These are phyloP conservation scores for Nakazawaea holstii DNA, from an alignment of 805 yeast genomes.

Conservation along the genomic window DNA sequence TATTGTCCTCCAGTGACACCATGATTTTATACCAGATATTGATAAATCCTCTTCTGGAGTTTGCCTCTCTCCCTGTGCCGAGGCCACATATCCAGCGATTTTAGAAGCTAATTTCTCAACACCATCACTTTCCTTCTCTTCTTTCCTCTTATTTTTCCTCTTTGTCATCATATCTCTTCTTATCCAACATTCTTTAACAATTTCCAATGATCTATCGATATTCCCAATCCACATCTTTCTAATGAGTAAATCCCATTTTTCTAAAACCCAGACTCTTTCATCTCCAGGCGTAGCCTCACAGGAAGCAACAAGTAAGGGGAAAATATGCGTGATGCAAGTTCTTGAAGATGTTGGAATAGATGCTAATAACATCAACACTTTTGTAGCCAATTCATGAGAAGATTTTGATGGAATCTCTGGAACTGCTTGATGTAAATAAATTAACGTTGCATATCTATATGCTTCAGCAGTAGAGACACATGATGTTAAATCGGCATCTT, in stretches of 20 bases:
- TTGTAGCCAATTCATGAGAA: conserved; percentile 53
- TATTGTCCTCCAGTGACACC: conserved; percentile 62
- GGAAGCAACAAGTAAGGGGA: conserved; percentile 58
- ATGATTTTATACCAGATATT: conserved; percentile 39
- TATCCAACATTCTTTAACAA: conserved; percentile 68
- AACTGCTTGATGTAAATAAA: conserved; percentile 64
- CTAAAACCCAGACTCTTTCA: conserved; percentile 56
- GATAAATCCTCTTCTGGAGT: conserved; percentile 24
- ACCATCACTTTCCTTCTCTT: conserved; percentile 16
- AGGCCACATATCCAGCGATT: conserved; percentile 36
- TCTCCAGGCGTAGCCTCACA: conserved; percentile 58
- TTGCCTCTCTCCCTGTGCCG: conserved; percentile 26
- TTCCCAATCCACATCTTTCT: conserved; percentile 61
- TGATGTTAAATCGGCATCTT: conserved; percentile 49
- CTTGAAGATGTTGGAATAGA: conserved; percentile 57
- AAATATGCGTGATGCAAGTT: conserved; percentile 54
- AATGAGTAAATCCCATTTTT: conserved; percentile 50
- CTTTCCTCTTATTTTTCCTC: conserved; percentile 18
- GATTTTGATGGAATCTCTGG: conserved; percentile 58
- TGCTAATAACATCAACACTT: conserved; percentile 53
- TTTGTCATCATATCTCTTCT: conserved; percentile 44
- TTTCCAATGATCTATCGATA: conserved; percentile 59
- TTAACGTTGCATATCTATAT: conserved; percentile 51
- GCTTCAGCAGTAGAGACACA: conserved; percentile 70
- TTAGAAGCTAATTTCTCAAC: conserved; percentile 22